A percentile compares a stretch with the other conserved stretches of the same genome.
Evolutionary conservation across 2,329 filamentous ascomycete species (phyloP).

Genomic region (Colletotrichum sp.): DNA sequence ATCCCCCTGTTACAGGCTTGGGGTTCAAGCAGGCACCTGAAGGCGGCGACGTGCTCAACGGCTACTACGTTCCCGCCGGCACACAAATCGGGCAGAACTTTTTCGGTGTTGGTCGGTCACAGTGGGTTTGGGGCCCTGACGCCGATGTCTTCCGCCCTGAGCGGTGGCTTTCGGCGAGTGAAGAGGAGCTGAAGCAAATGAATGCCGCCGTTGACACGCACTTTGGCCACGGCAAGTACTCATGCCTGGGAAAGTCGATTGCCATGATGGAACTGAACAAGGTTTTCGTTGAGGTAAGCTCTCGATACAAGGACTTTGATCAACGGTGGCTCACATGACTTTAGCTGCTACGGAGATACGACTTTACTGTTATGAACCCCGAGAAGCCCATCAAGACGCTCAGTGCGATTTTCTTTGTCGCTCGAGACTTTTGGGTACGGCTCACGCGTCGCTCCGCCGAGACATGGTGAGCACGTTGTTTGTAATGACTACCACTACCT

Average conservation of each 20-base stretch:
- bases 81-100: slow-evolving; percentile 59
- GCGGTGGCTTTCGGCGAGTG: slow-evolving; percentile 52
- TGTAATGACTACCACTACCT: fast-evolving
- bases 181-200: slow-evolving; percentile 37
- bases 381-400: slow-evolving; percentile 34
- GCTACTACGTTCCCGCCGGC: slow-evolving; percentile 54
- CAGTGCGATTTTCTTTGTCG: slow-evolving; percentile 38
- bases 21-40: slow-evolving; percentile 59
- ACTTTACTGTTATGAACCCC: slow-evolving; percentile 37
- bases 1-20: slow-evolving; percentile 56
- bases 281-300: slow-evolving; percentile 49
- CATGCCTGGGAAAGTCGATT: slow-evolving; percentile 51
- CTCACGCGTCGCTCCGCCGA: slow-evolving; percentile 21
- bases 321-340: not conserved
- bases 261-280: slow-evolving; percentile 56
- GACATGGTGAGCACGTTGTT: not conserved
- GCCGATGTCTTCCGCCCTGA: slow-evolving; percentile 61
- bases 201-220: slow-evolving; percentile 42
- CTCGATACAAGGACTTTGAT: too few species aligned
- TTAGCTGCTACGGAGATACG: slow-evolving; percentile 35
- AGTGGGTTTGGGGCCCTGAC: slow-evolving; percentile 58
- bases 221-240: slow-evolving; percentile 50
- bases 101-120: slow-evolving; percentile 57
- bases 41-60: slow-evolving; percentile 56
- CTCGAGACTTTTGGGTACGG: slow-evolving; percentile 38